phyloP scores from a whole-genome alignment of 768 basidiomycete species.

The Russula earlei region DNA sequence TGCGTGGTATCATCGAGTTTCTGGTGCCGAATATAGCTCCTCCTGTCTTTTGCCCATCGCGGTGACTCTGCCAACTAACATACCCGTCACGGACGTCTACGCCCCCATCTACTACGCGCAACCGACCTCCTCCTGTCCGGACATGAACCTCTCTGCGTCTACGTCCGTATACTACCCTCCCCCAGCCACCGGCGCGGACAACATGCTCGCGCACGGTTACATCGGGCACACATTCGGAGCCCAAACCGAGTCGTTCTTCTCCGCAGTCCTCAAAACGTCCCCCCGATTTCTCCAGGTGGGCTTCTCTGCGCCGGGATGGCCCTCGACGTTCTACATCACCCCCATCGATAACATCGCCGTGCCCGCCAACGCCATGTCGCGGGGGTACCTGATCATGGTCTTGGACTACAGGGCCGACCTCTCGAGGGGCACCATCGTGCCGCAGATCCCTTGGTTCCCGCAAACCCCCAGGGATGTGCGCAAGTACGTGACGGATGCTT shows the following conservation, averaged over 20 bases:
- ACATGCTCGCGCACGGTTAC: constrained; percentile 9
- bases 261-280: constrained; percentile 2
- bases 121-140: not conserved
- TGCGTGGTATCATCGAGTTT: not conserved
- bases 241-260: constrained; percentile 10
- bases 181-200: constrained; percentile 7
- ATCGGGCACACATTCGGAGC: constrained; percentile 7
- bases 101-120: not conserved
- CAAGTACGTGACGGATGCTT: constrained; percentile 17
- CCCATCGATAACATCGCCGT: not conserved
- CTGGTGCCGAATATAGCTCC: not conserved
- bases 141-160: not conserved
- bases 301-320: constrained; percentile 15
- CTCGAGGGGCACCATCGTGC: constrained; percentile 9
- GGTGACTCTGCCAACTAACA: no score
- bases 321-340: constrained; percentile 5
- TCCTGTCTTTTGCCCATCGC: not conserved
- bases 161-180: not conserved
- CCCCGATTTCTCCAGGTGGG: constrained; percentile 9
- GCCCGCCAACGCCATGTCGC: constrained; percentile 12
- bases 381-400: constrained; percentile 15
- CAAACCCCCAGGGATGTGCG: constrained; percentile 14
- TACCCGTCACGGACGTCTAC: not conserved
- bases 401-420: constrained; percentile 13
- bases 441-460: constrained; percentile 16